Conservation (phyloP, 2,329 filamentous ascomycete species). For the Didymella arachidicola region DNA sequence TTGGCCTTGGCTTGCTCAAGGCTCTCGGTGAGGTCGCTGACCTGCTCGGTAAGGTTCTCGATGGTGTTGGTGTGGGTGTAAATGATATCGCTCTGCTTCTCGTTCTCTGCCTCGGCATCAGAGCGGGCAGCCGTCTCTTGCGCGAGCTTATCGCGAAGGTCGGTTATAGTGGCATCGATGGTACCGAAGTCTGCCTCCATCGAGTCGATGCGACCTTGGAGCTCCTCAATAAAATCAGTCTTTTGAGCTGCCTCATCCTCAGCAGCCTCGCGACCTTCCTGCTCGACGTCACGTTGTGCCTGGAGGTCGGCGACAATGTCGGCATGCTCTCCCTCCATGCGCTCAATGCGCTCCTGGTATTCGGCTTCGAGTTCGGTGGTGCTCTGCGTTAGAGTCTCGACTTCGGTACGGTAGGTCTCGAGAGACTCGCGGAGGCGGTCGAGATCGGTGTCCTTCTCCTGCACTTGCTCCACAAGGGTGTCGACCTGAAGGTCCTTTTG, state of each 20-base stretch:
- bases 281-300: constrained; percentile 48
- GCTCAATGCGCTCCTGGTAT: constrained; percentile 46
- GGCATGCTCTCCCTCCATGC: constrained; percentile 52
- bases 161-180: constrained; percentile 42
- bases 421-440: constrained; percentile 51
- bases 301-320: constrained; percentile 49
- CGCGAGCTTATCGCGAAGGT: constrained; percentile 46
- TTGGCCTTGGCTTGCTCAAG: constrained; percentile 49
- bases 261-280: constrained; percentile 47
- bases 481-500: constrained; percentile 41
- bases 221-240: constrained; percentile 49
- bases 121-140: constrained; percentile 44
- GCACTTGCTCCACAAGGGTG: constrained; percentile 38
- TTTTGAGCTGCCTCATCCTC: constrained; percentile 52
- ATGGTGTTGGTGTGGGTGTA: constrained; percentile 48
- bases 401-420: constrained; percentile 51
- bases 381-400: constrained; percentile 48
- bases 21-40: constrained; percentile 51
- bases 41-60: constrained; percentile 42
- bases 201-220: constrained; percentile 50
- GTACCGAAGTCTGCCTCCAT: constrained; percentile 49
- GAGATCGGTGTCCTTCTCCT: constrained; percentile 47
- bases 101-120: constrained; percentile 48
- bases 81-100: constrained; percentile 46
- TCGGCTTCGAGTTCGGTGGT: constrained; percentile 53